A percentile compares a stretch with the other conserved stretches of the same genome.
Evolutionary conservation across 139 green algal genomes (phyloP).

Genomic region (Coelastrella sp.): DNA sequence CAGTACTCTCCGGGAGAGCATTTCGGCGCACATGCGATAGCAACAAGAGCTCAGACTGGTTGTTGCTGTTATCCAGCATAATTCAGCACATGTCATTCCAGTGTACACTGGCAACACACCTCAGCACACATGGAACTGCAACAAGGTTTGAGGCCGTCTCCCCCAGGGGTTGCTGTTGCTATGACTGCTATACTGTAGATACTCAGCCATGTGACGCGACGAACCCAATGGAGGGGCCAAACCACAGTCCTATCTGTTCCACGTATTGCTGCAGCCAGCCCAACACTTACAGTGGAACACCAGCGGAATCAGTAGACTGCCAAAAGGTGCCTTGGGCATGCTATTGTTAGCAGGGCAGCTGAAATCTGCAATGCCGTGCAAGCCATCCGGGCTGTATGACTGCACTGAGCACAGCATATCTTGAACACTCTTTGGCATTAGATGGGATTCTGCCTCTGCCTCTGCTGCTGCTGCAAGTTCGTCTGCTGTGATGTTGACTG

Average conservation of each 20-base stretch:
- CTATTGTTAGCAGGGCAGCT: not conserved
- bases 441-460: not conserved
- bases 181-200: too few species aligned
- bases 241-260: not conserved
- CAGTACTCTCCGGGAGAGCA: too few species aligned
- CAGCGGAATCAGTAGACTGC: not conserved
- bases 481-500: not conserved
- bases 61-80: too few species aligned
- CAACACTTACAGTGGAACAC: slow-evolving; percentile 36
- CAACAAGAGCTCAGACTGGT: too few species aligned
- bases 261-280: not conserved
- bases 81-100: too few species aligned
- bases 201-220: too few species aligned
- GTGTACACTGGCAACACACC: too few species aligned
- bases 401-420: slow-evolving; percentile 19
- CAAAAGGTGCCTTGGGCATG: not conserved
- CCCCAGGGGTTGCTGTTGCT: too few species aligned
- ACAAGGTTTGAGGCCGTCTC: too few species aligned
- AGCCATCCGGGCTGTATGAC: not conserved
- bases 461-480: not conserved
- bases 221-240: too few species aligned
- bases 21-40: too few species aligned
- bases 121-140: too few species aligned
- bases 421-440: not conserved
- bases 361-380: not conserved